Percentiles rank a stretch among this genome's conserved stretches.
phyloP scores from a whole-genome alignment of 129 eudicot genomes.

The Artemisia annua region DNA sequence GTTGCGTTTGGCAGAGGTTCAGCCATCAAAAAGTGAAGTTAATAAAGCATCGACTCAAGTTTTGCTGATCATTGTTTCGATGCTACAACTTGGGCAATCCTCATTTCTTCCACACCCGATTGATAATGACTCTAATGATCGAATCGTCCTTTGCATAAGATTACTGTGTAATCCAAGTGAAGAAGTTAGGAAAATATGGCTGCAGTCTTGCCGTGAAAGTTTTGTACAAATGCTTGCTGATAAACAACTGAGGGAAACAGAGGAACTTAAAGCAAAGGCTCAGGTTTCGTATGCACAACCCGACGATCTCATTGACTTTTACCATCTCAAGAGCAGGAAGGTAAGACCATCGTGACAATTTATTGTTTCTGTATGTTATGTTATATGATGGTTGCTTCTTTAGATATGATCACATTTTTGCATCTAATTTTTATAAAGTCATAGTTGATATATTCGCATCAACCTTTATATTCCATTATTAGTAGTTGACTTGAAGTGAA shows the following conservation, averaged over 20 bases:
- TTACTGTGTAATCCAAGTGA: conserved; percentile 71
- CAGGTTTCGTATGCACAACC: conserved; percentile 88
- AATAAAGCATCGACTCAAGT: conserved; percentile 64
- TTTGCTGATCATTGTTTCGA: conserved; percentile 70
- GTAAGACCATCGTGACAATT: conserved; percentile 31
- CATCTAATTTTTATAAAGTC: not conserved
- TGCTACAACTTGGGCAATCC: conserved; percentile 93
- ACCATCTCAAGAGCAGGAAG: conserved; percentile 95
- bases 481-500: too few species aligned
- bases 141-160: conserved; percentile 81
- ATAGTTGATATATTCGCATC: too few species aligned
- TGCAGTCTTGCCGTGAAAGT: conserved; percentile 88
- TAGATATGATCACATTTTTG: too few species aligned
- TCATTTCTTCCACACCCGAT: conserved; percentile 93
- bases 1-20: conserved; percentile 85
- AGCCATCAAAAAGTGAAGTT: conserved; percentile 74
- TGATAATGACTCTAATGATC: conserved; percentile 84
- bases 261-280: conserved; percentile 90
- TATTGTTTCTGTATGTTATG: not conserved
- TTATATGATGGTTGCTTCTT: too few species aligned
- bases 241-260: conserved; percentile 87
- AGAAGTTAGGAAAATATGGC: conserved; percentile 74
- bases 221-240: conserved; percentile 98
- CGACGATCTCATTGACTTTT: conserved; percentile 95
- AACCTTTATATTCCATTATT: too few species aligned